Base-by-base conservation (phyloP, 2,329 filamentous ascomycete species). In the Chaetomiaceae sp. region DNA sequence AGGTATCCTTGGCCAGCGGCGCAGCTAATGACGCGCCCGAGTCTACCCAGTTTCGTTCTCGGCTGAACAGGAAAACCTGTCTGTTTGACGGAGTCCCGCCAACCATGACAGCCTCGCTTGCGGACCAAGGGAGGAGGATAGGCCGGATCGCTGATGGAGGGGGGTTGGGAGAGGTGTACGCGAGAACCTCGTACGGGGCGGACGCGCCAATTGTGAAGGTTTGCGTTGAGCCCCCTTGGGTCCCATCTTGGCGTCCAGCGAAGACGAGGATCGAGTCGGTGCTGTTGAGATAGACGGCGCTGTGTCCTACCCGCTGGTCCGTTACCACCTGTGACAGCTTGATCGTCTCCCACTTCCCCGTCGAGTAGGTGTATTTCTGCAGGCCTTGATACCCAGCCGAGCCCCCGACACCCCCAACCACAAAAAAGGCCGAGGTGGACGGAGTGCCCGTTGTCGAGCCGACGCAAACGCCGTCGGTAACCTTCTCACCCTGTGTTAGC, bases 381-480 rank as follows among this genome's bases (percentile, higher is more conserved):
- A 97, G 65, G 10, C 91, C 91, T 9, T 78, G 68, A 61, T 93
- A 94, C 39, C 70, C 68, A 0, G 68, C 61, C 14, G 73, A 67
- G 48, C 62, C 63, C 20, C 73, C 70, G 34, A 73, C 76, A 39
- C 91, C 91, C 56, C 91, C 91, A 30, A 97, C 80, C 38, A 96
- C 75, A 61, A 84, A 95, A 24, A 96, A 73, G 20, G 76, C 84
- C 4, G 83, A 74, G 42, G 77, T 68, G 33, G 72, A 68, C 15
- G 73, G 62, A 52, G 85, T 74, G 17, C 74, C 74, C 18, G 83
- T 74, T 19, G 74, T 77, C 30, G 81, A 82, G 45, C 81, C 82
- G 18, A 95, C 84, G 65, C 91, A 97, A 6, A 80, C 79, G 33
- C 78, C 87, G 37, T 86, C 87, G 1, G 78, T 81, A 18, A 95